phyloP scores from a whole-genome alignment of 345 rosid genomes.

The Ailanthus altissimus region DNA sequence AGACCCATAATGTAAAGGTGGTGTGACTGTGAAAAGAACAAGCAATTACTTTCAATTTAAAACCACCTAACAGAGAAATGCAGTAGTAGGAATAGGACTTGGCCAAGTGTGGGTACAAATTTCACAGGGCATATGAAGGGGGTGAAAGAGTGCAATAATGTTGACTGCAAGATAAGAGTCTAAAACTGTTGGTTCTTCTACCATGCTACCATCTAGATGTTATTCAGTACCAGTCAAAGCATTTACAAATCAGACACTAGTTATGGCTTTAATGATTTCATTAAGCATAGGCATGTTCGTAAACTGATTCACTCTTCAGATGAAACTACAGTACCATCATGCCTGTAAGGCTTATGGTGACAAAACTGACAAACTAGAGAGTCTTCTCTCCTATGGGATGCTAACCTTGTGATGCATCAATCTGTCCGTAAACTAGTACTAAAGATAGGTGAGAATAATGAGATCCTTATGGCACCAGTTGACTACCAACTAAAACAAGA shows the following conservation, averaged over 20 bases:
- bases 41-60: conserved; percentile 23
- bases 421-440: not conserved
- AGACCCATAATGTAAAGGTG: conserved; percentile 13
- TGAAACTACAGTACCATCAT: not conserved
- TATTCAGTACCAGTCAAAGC: not conserved
- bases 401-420: not conserved
- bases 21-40: conserved; percentile 24
- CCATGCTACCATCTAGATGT: conserved; percentile 1
- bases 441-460: not conserved
- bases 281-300: not conserved
- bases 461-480: not conserved
- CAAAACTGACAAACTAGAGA: not conserved
- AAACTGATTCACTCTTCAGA: not conserved
- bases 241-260: not conserved
- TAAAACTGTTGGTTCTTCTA: not conserved
- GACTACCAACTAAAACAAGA: not conserved
- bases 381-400: not conserved
- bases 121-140: not conserved
- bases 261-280: conserved; percentile 7
- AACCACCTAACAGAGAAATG: not conserved
- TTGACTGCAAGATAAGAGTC: not conserved
- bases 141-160: not conserved
- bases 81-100: conserved; percentile 1
- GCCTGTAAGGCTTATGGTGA: not conserved
- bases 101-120: not conserved